Base-by-base conservation (phyloP, 148 eudicot species). In the Nyssa sinensis region DNA sequence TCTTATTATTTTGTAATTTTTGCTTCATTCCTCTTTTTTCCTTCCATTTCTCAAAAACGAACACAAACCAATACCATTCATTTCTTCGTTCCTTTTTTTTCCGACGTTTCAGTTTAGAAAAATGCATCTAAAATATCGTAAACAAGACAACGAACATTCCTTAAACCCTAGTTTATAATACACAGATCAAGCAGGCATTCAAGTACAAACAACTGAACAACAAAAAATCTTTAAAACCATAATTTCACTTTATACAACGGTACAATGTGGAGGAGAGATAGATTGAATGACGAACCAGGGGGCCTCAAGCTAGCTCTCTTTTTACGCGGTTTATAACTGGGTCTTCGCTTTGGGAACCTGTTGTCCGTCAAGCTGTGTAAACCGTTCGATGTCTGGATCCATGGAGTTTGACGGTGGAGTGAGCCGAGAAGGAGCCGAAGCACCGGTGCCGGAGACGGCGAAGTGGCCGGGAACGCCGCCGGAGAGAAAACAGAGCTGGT, bases 311-410 rank as follows among this genome's bases (percentile, higher is more conserved):
- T 79, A 55, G 96, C 83, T 39, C 99, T 88, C 70, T 95, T 93
- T 57, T 88, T 84, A 66, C 92, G 88, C 39, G 91, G 80, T 62
- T 80, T 89, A 27, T 76, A 73, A n/a, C 62, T 66, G 41, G 97
- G 96, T 21, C 97, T 85, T 32, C 97, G 87, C 77, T 92, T 90
- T 0, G 97, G 99, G 27, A 82, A 75, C 6, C 94, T 91, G 28
- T 90, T 79, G 79, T 88, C 96, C 0, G 97, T 93, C 1, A 95
- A 78, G 35, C 88, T 84, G 76, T 93, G 96, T 60, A 84, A 83
- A 39, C 87, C 82, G 34, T 71, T 81, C 2, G 85, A 70, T 6
- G 89, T 84, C 24, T 79, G 76, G 28, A 91, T 77, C 64, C 86
- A 75, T 35, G 87, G 91, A 32, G 79, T 78, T 29, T 76, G 86